Evolutionary conservation across 345 rosid genomes (phyloP).

Genomic region (Eucalyptus paniculata): DNA sequence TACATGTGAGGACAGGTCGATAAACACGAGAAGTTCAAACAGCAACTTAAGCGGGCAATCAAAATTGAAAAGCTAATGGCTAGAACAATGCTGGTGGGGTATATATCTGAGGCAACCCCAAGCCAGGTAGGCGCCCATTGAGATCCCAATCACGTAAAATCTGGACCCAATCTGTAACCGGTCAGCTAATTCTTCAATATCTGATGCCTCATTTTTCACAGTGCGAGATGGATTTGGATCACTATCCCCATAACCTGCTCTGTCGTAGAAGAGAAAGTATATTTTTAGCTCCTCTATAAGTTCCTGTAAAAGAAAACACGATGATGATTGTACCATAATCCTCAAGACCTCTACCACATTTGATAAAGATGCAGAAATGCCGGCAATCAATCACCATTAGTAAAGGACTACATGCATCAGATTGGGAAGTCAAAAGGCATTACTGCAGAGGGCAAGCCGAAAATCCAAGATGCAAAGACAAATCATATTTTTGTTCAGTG

Average conservation of each 20-base stretch:
- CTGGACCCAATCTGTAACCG: slow-evolving; percentile 56
- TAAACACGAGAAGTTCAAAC: neutral
- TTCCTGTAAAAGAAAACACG: slow-evolving; percentile 26
- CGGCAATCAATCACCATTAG: neutral
- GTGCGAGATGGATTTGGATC: slow-evolving; percentile 72
- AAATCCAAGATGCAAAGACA: neutral
- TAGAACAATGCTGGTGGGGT: slow-evolving; percentile 41
- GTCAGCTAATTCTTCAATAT: slow-evolving; percentile 76
- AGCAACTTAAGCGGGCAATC: neutral
- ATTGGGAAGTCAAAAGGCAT: neutral
- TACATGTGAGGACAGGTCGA: neutral
- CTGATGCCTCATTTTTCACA: slow-evolving; percentile 68
- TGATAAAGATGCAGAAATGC: neutral
- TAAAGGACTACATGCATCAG: neutral
- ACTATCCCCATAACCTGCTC: slow-evolving; percentile 95
- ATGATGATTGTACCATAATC: neutral
- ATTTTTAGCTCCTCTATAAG: slow-evolving; percentile 44
- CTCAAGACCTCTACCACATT: neutral
- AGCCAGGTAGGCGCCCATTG: slow-evolving; percentile 64
- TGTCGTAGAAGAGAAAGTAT: slow-evolving; percentile 53
- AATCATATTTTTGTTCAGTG: neutral
- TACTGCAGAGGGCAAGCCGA: neutral
- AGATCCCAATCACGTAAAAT: slow-evolving; percentile 66
- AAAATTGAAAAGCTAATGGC: neutral
- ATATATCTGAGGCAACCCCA: slow-evolving; percentile 76